Evolutionary conservation across 306 rosid genomes (phyloP), one percentile per base, ranked within the genome.

Genomic region (Ochetophila trinervis): DNA sequence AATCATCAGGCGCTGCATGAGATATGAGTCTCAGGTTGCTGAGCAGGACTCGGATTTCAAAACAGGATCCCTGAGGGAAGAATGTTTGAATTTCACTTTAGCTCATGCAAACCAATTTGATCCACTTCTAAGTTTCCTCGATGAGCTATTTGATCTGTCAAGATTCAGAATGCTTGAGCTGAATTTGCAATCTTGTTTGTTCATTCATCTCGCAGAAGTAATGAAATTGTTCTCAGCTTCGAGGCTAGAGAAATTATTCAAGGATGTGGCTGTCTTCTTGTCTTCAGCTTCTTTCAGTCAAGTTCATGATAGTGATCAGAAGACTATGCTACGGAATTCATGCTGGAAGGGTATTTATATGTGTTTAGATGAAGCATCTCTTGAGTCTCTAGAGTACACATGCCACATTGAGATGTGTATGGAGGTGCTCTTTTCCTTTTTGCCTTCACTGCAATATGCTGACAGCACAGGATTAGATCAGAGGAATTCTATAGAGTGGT

Each of bases 331-430:
- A 23, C 35, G 84, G 22, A 73, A 69, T 66, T 84, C 97, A 34
- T 89, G 89, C 79, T 93, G 98, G 98, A 93, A 93, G 80, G 98
- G 97, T 71, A 84, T 93, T 63, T 72, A 44, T 65, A 78, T 80
- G 69, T 87, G 91, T 78, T 78, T 93, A 47, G 86, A 87, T 54
- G 95, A 84, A 53, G 96, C 81, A 68, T 82, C 93, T 34, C 67
- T 83, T 19, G 85, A 83, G 66, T 78, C 87, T 53, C 75, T 83
- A 36, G 84, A 74, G 71, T 68, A 79, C 83, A 77, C 83, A 70
- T 78, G 79, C 65, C 82, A 72, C 62, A 68, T 84, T 66, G 95
- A 87, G 83, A 86, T 76, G 67, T 84, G 92, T 77, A 79, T 89
- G 96, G 91, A 84, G 76, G 81, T 81, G 76, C 86, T 93, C 27